Base-by-base conservation (phyloP, 768 basidiomycete genomes). In the Pulveroboletus sp. region DNA sequence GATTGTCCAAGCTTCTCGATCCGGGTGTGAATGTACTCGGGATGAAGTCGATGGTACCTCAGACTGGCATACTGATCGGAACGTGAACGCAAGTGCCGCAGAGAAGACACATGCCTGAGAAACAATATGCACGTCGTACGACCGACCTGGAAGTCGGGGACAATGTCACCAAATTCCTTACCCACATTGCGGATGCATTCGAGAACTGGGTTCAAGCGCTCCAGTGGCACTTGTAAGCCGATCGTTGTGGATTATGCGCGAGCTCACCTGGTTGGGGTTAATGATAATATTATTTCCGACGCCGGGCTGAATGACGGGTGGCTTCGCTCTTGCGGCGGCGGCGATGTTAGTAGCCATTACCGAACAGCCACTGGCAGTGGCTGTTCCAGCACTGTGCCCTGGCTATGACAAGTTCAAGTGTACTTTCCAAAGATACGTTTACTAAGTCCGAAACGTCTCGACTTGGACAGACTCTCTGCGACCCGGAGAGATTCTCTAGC, bases 131-230 rank as follows among this genome's bases (percentile, higher is more conserved):
- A 89, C 2, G 93, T 94, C 23, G 94, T 97, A 19, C 85, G 77
- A 19, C 97, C 97, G 16, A 99, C 94, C 66, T 97, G 94, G 66
- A 90, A 99, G 68, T 99, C 97, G 20, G 87, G 83, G 16, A 87
- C 76, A 51, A 98, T 94, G 61, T 98, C 94, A 0, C 90, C 90
- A 59, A 91, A 97, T 65, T 98, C 94, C 69, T 93, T 94, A 2
- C 88, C 82, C 3, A 97, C 88, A 69, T 91, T 90, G 52, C 85
- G 80, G 45, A 98, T 87, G 57, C 78, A 79, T 61, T 90, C 84
- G 17, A 97, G 78, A n/a, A 97, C 74, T 1, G 90, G 90, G 63
- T 99, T 99, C 19, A 87, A 81, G 50, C 91, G 77, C 87, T 97
- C 59, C 38, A 36, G 9, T 20, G 38, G 35, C 20, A 24, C 40